These are phyloP conservation scores for Leishmania tropica DNA, from an alignment of 208 protist species.

Conservation along the genomic window DNA sequence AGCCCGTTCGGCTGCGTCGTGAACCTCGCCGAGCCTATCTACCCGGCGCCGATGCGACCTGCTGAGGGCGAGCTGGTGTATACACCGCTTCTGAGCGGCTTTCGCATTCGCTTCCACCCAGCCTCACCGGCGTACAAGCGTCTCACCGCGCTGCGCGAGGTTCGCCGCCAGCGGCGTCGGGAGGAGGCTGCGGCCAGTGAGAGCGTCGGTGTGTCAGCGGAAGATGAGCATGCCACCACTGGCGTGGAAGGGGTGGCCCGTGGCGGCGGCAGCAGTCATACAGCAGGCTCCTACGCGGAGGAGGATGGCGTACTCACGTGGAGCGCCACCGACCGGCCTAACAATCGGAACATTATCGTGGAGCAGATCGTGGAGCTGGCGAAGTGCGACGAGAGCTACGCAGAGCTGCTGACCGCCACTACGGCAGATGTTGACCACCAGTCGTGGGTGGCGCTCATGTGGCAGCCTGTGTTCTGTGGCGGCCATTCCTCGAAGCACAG, in stretches of 20 bases:
- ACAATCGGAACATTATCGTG: conserved; percentile 74
- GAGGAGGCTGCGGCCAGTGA: conserved; percentile 9
- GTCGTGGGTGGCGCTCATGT: conserved; percentile 89
- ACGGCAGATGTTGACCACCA: conserved; percentile 78
- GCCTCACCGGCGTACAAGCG: conserved; percentile 54
- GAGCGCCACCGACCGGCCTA: conserved; percentile 75
- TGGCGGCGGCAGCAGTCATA: conserved; percentile 1
- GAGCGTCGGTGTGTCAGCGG: background rate
- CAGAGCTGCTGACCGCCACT: conserved; percentile 61
- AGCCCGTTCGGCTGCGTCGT: conserved; percentile 80
- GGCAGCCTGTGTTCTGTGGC: conserved; percentile 84
- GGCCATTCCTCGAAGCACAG: conserved; percentile 80
- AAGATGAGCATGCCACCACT: background rate
- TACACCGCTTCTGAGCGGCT: conserved; percentile 81
- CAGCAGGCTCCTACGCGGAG: conserved; percentile 19
- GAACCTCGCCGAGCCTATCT: conserved; percentile 50
- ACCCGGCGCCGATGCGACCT: conserved; percentile 60
- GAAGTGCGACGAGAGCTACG: conserved; percentile 57
- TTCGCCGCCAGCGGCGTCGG: conserved; percentile 31
- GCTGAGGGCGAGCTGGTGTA: conserved; percentile 78
- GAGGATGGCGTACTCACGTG: conserved; percentile 69
- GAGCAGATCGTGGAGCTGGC: conserved; percentile 80
- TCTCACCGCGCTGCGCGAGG: conserved; percentile 49
- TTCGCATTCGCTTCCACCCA: conserved; percentile 77
- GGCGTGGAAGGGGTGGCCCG: background rate